Evolutionary conservation across 805 yeast genomes (phyloP), one percentile per base, ranked within the genome.

Genomic region (Sugiyamaella smithiae): DNA sequence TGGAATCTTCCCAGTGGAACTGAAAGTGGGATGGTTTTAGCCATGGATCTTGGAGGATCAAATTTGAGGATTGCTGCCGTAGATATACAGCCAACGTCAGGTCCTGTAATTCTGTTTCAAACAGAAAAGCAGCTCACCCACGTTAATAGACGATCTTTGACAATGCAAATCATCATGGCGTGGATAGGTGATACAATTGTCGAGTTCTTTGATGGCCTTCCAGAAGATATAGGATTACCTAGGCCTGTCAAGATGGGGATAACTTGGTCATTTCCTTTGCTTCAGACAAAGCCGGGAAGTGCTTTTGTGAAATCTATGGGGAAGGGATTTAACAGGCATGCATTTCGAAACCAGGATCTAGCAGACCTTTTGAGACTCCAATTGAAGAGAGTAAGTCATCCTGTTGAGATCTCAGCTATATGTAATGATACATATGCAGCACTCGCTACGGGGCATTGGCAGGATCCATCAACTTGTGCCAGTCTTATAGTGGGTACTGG

Each of bases 371-470:
- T 35, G 19, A 12, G 22, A 14, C 20, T n/a, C 8, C 38, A 35
- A 12, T 35, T 35, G 12, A 11, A 3, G 3, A 4, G 38, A 35
- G 38, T 35, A 19, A 14, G 8, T 12, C 38, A 16, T 16, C 38
- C 19, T 35, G 22, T 35, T 3, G 22, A 35, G 7, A 12, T 35
- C 3, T 14, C 20, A 12, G 38, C 38, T 5, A 16, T 35, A 14
- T 35, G 38, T 19, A 35, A 35, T 19, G 38, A 35, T 7, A 35
- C 38, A 12, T 35, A 35, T 35, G 38, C 38, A 14, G 38, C 38
- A 19, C 38, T 35, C 12, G 38, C 22, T 4, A 11, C 9, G 12
- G 38, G 38, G 11, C 38, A 19, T 14, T 35, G 38, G 38, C 16
- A 35, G 20, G 38, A 35, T 19, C 20, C 38, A 5, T n/a, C 22